A percentile compares a stretch with the other conserved stretches of the same genome.
These are phyloP conservation scores for Cercospora brassicicola DNA, from an alignment of 2,329 filamentous ascomycete genomes.

Conservation along the genomic window DNA sequence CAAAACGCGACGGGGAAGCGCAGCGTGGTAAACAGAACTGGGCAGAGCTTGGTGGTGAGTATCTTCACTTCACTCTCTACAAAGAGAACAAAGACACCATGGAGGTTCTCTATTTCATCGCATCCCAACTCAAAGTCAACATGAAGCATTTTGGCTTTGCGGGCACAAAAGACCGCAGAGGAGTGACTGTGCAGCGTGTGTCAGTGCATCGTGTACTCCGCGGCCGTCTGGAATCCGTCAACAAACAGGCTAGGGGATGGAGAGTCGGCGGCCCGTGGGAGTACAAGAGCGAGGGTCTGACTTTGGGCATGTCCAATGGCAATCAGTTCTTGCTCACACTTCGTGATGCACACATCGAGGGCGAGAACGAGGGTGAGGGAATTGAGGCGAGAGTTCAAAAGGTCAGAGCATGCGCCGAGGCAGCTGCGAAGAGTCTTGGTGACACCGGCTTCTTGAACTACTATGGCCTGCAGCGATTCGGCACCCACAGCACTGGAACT, in stretches of 20 bases:
- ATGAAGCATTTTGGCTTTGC: constrained; percentile 74
- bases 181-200: constrained; percentile 79
- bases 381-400: constrained; percentile 47
- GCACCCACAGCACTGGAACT: constrained; percentile 81
- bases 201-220: constrained; percentile 64
- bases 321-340: constrained; percentile 94
- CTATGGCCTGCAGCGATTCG: constrained; percentile 95
- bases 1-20: constrained; percentile 22
- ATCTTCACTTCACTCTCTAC: constrained; percentile 87
- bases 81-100: constrained; percentile 98
- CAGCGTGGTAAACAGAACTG: constrained; percentile 55
- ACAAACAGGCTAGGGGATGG: constrained; percentile 60
- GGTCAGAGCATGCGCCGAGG: constrained; percentile 52
- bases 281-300: constrained; percentile 69
- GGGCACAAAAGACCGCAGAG: constrained; percentile 87
- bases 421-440: constrained; percentile 66
- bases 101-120: constrained; percentile 78
- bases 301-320: constrained; percentile 78
- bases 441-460: constrained; percentile 91
- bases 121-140: constrained; percentile 68
- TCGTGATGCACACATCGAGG: constrained; percentile 73
- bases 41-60: constrained; percentile 72
- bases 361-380: constrained; percentile 38
- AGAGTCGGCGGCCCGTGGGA: constrained; percentile 73
- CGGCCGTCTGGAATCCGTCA: constrained; percentile 65